Percentiles rank a stretch among this genome's conserved stretches.
phyloP scores from a whole-genome alignment of 1,139 yeast species.

The Suhomyces panamericanus region DNA sequence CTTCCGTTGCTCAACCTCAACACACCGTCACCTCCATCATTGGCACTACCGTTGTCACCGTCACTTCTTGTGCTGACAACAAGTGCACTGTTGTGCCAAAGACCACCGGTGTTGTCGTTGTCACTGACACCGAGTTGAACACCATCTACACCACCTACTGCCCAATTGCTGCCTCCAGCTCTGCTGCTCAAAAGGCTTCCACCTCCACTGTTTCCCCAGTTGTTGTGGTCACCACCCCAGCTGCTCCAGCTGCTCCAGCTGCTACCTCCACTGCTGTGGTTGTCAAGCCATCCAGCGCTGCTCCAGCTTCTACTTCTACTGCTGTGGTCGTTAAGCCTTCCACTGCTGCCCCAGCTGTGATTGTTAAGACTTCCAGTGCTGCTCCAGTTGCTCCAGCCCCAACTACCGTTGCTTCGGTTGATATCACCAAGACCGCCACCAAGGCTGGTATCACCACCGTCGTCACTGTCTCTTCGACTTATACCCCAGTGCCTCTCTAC shows the following conservation, averaged over 20 bases:
- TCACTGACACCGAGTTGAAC: conserved; percentile 9
- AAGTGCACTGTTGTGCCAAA: conserved; percentile 24
- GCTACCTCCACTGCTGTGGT: too few relatives aligned
- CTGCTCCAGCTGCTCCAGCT: background rate
- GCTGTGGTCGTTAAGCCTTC: too few relatives aligned
- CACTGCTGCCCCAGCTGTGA: background rate
- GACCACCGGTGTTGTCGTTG: conserved; percentile 14
- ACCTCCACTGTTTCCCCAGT: too few relatives aligned
- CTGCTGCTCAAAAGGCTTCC: too few relatives aligned
- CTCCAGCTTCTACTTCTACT: too few relatives aligned
- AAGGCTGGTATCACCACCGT: background rate
- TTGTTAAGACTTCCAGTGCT: background rate
- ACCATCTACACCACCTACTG: conserved; percentile 33
- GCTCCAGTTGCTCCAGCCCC: conserved; percentile 8
- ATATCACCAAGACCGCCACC: background rate
- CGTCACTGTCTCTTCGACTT: background rate
- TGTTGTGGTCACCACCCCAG: too few relatives aligned
- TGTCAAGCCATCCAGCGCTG: too few relatives aligned
- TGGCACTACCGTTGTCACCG: conserved; percentile 22
- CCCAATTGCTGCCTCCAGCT: conserved; percentile 18
- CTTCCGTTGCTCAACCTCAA: background rate
- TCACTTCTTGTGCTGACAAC: conserved; percentile 25
- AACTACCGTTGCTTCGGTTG: conserved; percentile 3
- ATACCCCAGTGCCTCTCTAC: background rate
- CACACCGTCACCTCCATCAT: background rate